These are phyloP conservation scores for Phytopythium aichiense DNA, from an alignment of 352 stramenopile species.

Conservation along the genomic window DNA sequence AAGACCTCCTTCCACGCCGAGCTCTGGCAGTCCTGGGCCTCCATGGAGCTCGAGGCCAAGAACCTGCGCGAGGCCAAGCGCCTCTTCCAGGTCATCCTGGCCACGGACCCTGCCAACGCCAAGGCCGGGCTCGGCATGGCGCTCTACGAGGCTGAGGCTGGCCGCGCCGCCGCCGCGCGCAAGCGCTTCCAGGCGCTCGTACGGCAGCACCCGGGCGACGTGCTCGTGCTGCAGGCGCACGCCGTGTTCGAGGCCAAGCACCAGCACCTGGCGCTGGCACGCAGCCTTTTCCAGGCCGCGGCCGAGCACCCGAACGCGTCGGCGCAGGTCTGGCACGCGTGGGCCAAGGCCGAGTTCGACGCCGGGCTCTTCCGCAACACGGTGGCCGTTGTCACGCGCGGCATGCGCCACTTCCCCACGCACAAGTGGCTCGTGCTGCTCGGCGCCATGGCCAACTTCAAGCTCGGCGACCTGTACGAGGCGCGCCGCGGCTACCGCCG, in stretches of 20 bases:
- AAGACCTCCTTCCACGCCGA: slow-evolving; percentile 69
- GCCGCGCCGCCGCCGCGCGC: slow-evolving; percentile 46
- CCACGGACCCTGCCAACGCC: slow-evolving; percentile 61
- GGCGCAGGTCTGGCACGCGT: slow-evolving; percentile 83
- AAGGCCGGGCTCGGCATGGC: slow-evolving; percentile 74
- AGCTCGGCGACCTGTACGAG: slow-evolving; percentile 75
- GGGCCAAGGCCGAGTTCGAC: slow-evolving; percentile 82
- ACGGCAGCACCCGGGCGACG: slow-evolving; percentile 52
- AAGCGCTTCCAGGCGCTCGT: slow-evolving; percentile 56
- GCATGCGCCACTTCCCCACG: slow-evolving; percentile 62
- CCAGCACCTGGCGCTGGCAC: slow-evolving; percentile 60
- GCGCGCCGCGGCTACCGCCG: slow-evolving; percentile 64
- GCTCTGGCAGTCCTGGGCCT: slow-evolving; percentile 83
- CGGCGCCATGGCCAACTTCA: slow-evolving; percentile 71
- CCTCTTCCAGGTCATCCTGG: slow-evolving; percentile 79
- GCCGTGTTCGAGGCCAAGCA: slow-evolving; percentile 72
- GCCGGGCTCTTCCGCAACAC: slow-evolving; percentile 70
- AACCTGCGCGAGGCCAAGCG: slow-evolving; percentile 76
- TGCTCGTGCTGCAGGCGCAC: slow-evolving; percentile 70
- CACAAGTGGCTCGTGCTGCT: slow-evolving; percentile 84
- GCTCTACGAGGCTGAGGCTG: slow-evolving; percentile 58
- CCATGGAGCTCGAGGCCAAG: slow-evolving; percentile 76
- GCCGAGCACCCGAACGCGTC: slow-evolving; percentile 46
- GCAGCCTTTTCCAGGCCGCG: slow-evolving; percentile 57
- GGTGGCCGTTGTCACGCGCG: slow-evolving; percentile 59